These are phyloP conservation scores for Aethionema arabicum DNA, from an alignment of 345 rosid genomes.

Conservation along the genomic window DNA sequence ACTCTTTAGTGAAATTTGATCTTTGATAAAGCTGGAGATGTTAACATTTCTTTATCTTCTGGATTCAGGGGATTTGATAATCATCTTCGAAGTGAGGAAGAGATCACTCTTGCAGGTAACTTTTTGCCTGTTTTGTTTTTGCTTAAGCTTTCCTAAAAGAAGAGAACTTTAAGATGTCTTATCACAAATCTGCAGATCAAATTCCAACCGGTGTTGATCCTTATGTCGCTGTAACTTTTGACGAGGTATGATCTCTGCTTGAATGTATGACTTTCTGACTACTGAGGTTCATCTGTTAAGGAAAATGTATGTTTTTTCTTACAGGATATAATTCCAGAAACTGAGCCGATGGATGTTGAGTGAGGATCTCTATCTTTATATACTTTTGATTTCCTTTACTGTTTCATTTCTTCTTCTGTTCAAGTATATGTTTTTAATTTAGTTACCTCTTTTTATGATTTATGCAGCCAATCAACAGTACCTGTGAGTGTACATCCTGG, in stretches of 20 bases:
- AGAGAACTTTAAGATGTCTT: background rate
- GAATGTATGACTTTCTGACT: background rate
- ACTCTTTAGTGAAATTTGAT: background rate
- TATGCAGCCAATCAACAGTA: conserved; percentile 35
- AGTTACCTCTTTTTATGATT: conserved; percentile 14
- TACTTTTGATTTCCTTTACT: conserved; percentile 15
- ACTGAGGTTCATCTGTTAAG: conserved; percentile 4
- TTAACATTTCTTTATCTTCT: background rate
- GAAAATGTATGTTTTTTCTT: conserved; percentile 20
- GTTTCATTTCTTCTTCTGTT: background rate
- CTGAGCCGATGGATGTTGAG: conserved; percentile 45
- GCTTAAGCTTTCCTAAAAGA: background rate
- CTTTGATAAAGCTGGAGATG: background rate
- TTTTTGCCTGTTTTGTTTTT: background rate
- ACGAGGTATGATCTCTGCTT: conserved; percentile 49
- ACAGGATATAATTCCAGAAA: conserved; percentile 47
- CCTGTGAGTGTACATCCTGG: conserved; percentile 28
- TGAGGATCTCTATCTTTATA: conserved; percentile 38
- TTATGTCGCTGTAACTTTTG: conserved; percentile 65
- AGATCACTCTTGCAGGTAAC: conserved; percentile 68
- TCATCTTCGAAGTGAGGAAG: conserved; percentile 58
- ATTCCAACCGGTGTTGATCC: conserved; percentile 57
- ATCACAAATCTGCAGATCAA: conserved; percentile 50
- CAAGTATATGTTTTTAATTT: background rate
- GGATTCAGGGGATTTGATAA: conserved; percentile 47